Evolutionary conservation across 129 eudicot genomes (phyloP).

Genomic region (Tagetes erecta): DNA sequence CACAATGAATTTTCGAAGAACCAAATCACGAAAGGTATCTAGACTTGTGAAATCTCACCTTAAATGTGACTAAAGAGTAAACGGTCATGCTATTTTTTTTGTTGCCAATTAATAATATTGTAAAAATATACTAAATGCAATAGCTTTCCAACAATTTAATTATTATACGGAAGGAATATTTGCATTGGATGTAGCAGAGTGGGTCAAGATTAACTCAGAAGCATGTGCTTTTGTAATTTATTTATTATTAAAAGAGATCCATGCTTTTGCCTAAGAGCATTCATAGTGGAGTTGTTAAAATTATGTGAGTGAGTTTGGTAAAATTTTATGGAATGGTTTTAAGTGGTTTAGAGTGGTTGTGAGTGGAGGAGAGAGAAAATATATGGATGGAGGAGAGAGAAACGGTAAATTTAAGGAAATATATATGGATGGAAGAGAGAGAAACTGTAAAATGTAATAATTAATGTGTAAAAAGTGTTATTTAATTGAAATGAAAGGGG

Average conservation of each 20-base stretch:
- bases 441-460: no score
- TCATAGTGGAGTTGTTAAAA: no score
- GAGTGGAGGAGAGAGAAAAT: no score
- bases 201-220: conserved; percentile 24
- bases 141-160: neutral
- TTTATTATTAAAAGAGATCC: neutral
- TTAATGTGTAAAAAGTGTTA: no score
- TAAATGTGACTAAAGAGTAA: neutral
- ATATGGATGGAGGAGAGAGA: no score
- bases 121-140: neutral
- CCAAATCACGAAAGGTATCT: neutral
- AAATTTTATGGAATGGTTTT: no score
- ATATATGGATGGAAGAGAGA: no score
- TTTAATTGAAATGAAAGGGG: no score
- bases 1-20: neutral
- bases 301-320: no score
- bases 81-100: neutral
- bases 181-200: conserved; percentile 29
- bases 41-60: neutral
- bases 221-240: conserved; percentile 19
- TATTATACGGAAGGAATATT: conserved; percentile 30
- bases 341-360: no score
- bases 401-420: no score
- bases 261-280: no score
- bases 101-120: neutral